A percentile compares a stretch with the other conserved stretches of the same genome.
Evolutionary conservation across 768 basidiomycete genomes (phyloP).

Genomic region (Suillus bovinus): DNA sequence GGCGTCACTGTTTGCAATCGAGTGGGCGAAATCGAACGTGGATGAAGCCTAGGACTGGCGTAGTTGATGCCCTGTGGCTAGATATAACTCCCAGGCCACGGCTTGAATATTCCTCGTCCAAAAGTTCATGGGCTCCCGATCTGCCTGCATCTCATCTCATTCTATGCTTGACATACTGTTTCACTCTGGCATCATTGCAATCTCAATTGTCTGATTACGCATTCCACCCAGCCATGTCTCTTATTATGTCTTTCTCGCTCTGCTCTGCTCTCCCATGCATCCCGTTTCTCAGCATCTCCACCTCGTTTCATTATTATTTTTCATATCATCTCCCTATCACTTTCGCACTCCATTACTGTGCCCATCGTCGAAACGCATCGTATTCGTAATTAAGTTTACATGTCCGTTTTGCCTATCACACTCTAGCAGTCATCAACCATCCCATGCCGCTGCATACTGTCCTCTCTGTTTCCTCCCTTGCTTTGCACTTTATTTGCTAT

Average conservation of each 20-base stretch:
- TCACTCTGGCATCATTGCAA: constrained; percentile 35
- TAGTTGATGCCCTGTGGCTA: constrained; percentile 7
- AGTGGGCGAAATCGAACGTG: constrained; percentile 64
- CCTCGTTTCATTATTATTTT: constrained; percentile 29
- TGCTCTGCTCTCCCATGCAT: constrained; percentile 32
- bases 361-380: constrained; percentile 31
- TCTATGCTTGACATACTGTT: constrained; percentile 39
- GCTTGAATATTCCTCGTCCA: neutral
- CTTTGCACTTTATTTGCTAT: constrained; percentile 22
- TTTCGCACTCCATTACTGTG: constrained; percentile 5
- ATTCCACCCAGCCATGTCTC: constrained; percentile 35
- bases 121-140: constrained; percentile 3
- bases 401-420: constrained; percentile 34
- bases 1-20: constrained; percentile 75
- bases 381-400: constrained; percentile 35
- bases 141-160: constrained; percentile 24
- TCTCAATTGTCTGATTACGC: constrained; percentile 41
- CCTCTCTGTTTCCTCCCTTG: constrained; percentile 14
- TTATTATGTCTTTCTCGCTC: constrained; percentile 36
- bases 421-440: constrained; percentile 22
- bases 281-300: constrained; percentile 24
- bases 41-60: constrained; percentile 3
- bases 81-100: constrained; percentile 1
- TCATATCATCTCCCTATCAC: neutral
- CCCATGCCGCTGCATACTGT: constrained; percentile 28